A percentile compares a stretch with the other conserved stretches of the same genome.
Evolutionary conservation across 108 stramenopile genomes (phyloP).

Genomic region (Parmales sp.): DNA sequence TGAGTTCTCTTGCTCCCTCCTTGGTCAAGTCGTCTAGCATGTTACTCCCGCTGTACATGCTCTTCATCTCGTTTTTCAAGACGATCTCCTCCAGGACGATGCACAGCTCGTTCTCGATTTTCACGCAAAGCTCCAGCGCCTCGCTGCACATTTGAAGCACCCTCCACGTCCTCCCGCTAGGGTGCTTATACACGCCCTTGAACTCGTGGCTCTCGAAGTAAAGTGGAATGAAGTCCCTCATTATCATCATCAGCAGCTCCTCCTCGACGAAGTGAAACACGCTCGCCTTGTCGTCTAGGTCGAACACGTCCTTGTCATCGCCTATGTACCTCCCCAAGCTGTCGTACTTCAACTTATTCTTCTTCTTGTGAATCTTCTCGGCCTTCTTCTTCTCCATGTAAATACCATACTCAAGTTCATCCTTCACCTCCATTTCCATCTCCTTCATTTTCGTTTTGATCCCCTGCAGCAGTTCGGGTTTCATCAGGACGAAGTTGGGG

Average conservation of each 20-base stretch:
- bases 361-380: not conserved
- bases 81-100: not conserved
- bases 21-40: not conserved
- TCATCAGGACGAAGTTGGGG: not conserved
- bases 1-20: not conserved
- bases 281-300: not conserved
- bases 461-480: not conserved
- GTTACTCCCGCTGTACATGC: not conserved
- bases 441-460: not conserved
- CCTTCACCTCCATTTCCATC: not conserved
- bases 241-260: not conserved
- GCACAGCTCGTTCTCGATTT: not conserved
- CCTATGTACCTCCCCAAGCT: not conserved
- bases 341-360: not conserved
- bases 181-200: constrained; percentile 1
- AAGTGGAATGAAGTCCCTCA: not conserved
- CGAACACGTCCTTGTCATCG: not conserved
- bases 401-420: not conserved
- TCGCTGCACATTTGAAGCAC: not conserved
- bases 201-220: not conserved
- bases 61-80: not conserved
- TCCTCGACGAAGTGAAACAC: not conserved
- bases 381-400: not conserved
- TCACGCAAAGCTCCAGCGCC: not conserved
- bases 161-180: not conserved